Evolutionary conservation across 371 early-diverging fungal species (phyloP).

Genomic region (Mucor circinelloides): DNA sequence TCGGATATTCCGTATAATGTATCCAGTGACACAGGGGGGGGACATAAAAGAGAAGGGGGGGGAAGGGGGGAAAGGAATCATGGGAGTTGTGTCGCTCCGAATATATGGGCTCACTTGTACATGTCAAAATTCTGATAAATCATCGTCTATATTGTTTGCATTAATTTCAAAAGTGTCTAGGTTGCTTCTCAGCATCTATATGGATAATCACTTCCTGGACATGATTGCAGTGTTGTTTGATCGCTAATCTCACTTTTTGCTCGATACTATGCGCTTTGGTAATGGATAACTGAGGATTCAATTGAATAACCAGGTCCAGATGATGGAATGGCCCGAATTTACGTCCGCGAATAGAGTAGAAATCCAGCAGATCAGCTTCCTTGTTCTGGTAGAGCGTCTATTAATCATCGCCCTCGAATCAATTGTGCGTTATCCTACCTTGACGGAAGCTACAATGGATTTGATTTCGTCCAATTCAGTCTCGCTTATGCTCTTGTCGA

Average conservation of each 20-base stretch:
- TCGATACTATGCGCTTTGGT: conserved; percentile 32
- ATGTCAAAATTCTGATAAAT: background rate
- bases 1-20: background rate
- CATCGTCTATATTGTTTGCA: background rate
- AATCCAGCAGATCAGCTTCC: conserved; percentile 33
- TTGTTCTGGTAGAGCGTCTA: conserved; percentile 5
- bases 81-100: background rate
- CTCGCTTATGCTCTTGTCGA: conserved; percentile 39
- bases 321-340: conserved; percentile 50
- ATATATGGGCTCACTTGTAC: background rate
- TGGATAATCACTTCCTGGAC: conserved; percentile 44
- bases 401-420: background rate
- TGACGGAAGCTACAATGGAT: conserved; percentile 23
- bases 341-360: conserved; percentile 44
- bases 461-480: conserved; percentile 31
- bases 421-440: conserved; percentile 17
- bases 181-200: conserved; percentile 36
- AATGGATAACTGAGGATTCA: conserved; percentile 33
- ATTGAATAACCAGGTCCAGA: conserved; percentile 37
- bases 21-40: too few species aligned
- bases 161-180: conserved; percentile 15
- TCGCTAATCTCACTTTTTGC: conserved; percentile 28
- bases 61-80: too few species aligned
- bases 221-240: conserved; percentile 31
- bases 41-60: too few species aligned